A percentile compares a stretch with the other conserved stretches of the same genome.
Evolutionary conservation across 2,329 filamentous ascomycete species (phyloP).

Genomic region (Hymenoscyphus salicellus): DNA sequence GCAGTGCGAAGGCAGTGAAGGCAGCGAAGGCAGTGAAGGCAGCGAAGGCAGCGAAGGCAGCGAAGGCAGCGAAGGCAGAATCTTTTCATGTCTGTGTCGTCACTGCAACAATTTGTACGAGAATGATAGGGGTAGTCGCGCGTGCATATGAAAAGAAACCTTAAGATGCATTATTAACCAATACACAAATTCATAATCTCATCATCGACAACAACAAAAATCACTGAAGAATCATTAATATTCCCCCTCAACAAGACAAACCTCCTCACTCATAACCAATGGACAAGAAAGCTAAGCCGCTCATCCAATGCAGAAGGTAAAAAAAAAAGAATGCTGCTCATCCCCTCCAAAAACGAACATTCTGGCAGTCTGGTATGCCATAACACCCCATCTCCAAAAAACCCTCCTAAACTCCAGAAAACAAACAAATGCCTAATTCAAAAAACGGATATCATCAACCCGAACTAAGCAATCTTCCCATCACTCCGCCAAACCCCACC

Average conservation of each 20-base stretch:
- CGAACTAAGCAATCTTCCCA: not conserved
- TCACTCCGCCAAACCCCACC: not conserved
- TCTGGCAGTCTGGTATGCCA: not conserved
- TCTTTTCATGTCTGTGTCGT: too few relatives aligned
- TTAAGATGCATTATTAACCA: not conserved
- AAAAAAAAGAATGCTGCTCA: not conserved
- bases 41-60: too few relatives aligned
- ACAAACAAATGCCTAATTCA: not conserved
- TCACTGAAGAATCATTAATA: not conserved
- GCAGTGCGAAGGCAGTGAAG: too few relatives aligned
- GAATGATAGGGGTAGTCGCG: too few relatives aligned
- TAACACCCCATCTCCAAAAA: not conserved
- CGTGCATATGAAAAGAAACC: too few relatives aligned
- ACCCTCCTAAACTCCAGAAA: not conserved
- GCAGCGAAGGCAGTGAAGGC: too few relatives aligned
- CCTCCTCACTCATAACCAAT: not conserved
- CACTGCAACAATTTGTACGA: too few relatives aligned
- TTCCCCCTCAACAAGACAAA: not conserved
- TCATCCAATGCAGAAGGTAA: slow-evolving; percentile 8
- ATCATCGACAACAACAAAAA: not conserved
- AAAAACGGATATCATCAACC: not conserved
- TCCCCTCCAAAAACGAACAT: not conserved
- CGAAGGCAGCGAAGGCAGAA: too few relatives aligned
- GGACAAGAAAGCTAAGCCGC: not conserved
- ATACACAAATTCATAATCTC: not conserved